phyloP scores from a whole-genome alignment of 169 alveolate genomes.

The Plasmodium vivax region DNA sequence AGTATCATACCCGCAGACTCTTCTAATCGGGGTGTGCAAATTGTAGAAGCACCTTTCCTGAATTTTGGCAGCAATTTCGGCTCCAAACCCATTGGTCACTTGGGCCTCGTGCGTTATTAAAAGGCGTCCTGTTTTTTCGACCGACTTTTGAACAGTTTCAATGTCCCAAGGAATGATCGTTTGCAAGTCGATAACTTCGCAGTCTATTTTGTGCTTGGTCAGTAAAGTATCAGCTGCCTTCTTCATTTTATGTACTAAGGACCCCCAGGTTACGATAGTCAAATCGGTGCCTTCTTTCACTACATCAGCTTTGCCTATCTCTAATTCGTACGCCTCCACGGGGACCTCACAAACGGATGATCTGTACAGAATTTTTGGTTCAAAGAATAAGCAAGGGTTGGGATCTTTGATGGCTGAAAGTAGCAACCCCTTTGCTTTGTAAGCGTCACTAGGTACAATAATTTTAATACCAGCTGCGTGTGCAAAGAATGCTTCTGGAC shows the following conservation, averaged over 20 bases:
- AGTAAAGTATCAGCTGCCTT: constrained; percentile 93
- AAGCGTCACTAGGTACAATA: constrained; percentile 97
- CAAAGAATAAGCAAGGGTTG: constrained; percentile 96
- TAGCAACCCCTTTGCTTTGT: constrained; percentile 94
- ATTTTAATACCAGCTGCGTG: constrained; percentile 96
- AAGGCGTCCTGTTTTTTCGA: constrained; percentile 94
- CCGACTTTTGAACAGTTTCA: constrained; percentile 93
- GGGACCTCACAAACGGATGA: constrained; percentile 95
- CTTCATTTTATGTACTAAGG: constrained; percentile 86
- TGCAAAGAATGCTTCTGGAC: constrained; percentile 97
- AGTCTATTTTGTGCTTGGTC: constrained; percentile 89
- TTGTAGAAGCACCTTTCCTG: constrained; percentile 93
- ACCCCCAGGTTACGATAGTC: constrained; percentile 91
- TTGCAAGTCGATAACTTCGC: constrained; percentile 95
- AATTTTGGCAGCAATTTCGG: constrained; percentile 94
- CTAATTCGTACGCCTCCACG: constrained; percentile 92
- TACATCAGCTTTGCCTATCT: constrained; percentile 94
- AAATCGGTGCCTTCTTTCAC: constrained; percentile 93
- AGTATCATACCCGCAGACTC: constrained; percentile 97
- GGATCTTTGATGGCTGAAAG: constrained; percentile 89
- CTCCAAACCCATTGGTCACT: constrained; percentile 92
- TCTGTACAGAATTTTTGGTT: constrained; percentile 97
- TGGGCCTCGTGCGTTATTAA: constrained; percentile 97
- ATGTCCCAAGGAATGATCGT: constrained; percentile 97
- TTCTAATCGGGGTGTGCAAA: constrained; percentile 94